Conservation (phyloP, 2,329 filamentous ascomycete species). For the Paracoccidioides brasiliensis region DNA sequence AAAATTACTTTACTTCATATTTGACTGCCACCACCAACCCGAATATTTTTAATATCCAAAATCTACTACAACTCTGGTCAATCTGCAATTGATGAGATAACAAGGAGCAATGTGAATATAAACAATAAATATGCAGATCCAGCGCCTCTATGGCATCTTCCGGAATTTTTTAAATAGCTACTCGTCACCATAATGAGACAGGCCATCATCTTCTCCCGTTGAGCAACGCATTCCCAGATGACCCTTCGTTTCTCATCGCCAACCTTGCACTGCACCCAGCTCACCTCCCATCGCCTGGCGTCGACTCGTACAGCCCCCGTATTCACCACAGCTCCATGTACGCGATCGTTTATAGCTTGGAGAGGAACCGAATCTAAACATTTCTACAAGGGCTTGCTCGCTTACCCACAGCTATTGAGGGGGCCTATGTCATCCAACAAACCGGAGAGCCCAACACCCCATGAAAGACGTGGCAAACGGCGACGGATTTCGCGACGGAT, state of each 20-base stretch:
- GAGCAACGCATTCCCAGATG: not conserved
- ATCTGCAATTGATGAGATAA: not conserved
- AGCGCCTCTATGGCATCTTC: not conserved
- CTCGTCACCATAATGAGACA: not conserved
- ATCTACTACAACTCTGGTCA: not conserved
- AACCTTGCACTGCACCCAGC: not conserved
- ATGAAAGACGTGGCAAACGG: constrained; percentile 20
- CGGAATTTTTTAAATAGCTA: not conserved
- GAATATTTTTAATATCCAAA: too few species aligned
- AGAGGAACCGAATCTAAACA: not conserved
- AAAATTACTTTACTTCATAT: too few species aligned
- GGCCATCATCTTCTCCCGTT: not conserved
- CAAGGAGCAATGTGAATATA: not conserved
- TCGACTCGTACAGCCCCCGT: not conserved
- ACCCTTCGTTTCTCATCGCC: not conserved
- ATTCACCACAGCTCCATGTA: not conserved
- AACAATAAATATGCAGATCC: not conserved
- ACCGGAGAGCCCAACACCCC: constrained; percentile 10
- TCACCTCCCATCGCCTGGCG: not conserved
- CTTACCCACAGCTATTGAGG: not conserved
- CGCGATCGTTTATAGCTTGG: not conserved
- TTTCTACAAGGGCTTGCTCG: not conserved
- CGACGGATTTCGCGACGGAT: constrained; percentile 24
- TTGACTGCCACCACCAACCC: too few species aligned
- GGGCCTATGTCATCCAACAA: constrained; percentile 18